Conservation (phyloP, 768 basidiomycete genomes). For the Termitomyces heimii region DNA sequence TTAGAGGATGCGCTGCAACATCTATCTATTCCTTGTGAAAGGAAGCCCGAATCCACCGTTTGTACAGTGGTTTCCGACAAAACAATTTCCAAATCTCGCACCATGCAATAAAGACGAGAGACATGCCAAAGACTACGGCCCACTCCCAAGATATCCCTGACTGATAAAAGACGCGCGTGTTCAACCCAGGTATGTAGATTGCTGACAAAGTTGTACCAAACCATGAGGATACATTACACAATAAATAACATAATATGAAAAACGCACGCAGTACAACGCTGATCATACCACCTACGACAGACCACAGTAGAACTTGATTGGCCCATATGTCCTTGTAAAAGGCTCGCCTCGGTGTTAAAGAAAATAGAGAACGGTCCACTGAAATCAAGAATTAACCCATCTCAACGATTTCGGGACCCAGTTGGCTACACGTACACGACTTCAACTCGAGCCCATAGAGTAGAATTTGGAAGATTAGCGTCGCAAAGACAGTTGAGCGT, state of each 20-base stretch:
- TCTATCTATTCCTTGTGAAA: neutral
- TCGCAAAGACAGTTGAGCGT: constrained; percentile 31
- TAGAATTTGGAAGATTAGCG: constrained; percentile 31
- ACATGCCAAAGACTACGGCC: constrained; percentile 31
- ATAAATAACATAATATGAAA: neutral
- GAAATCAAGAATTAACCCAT: neutral
- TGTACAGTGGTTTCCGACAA: constrained; percentile 22
- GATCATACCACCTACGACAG: constrained; percentile 27
- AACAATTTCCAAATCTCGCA: constrained; percentile 34
- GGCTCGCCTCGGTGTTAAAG: constrained; percentile 25
- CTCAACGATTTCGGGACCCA: neutral
- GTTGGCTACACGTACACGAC: constrained; percentile 22
- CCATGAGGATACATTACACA: neutral
- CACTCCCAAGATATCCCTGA: constrained; percentile 33
- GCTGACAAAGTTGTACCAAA: constrained; percentile 14
- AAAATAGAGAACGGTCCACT: constrained; percentile 34
- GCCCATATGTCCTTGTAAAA: constrained; percentile 30
- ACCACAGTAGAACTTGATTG: constrained; percentile 30
- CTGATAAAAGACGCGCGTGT: constrained; percentile 31
- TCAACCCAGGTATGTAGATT: constrained; percentile 32
- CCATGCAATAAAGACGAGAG: constrained; percentile 27
- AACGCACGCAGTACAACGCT: constrained; percentile 32
- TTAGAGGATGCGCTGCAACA: too few relatives aligned
- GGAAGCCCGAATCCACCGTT: constrained; percentile 17
- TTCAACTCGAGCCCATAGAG: constrained; percentile 31